phyloP scores from a whole-genome alignment of 2,329 filamentous ascomycete species.

The Aspergillus sp. region DNA sequence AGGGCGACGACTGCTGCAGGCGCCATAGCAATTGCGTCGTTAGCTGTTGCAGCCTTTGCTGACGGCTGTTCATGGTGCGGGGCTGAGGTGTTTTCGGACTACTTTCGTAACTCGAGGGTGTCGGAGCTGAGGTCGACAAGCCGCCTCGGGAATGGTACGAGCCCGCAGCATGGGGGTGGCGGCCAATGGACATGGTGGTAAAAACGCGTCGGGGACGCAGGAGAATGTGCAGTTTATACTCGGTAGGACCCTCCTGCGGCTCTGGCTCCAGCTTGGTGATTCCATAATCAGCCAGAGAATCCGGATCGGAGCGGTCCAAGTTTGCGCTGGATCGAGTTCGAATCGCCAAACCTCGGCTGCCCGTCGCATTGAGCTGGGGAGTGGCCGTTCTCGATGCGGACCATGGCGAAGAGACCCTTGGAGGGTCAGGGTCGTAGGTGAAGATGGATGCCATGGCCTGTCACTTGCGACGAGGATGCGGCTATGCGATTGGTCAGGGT shows the following conservation, averaged over 20 bases:
- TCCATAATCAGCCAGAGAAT: constrained; percentile 46
- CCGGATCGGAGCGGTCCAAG: constrained; percentile 29
- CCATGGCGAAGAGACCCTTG: constrained; percentile 87
- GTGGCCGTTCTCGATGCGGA: constrained; percentile 46
- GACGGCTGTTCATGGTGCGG: constrained; percentile 59
- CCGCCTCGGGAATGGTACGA: constrained; percentile 39
- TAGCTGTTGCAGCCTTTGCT: constrained; percentile 77
- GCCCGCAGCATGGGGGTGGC: constrained; percentile 42
- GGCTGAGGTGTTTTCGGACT: constrained; percentile 29
- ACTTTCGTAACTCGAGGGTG: constrained; percentile 22
- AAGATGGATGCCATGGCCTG: constrained; percentile 80
- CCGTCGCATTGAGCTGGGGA: constrained; percentile 23
- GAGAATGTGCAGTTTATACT: constrained; percentile 91
- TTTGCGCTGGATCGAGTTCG: constrained; percentile 27
- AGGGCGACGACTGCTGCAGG: constrained; percentile 85
- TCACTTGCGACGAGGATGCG: not conserved
- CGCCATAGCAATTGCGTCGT: constrained; percentile 95
- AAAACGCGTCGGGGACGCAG: constrained; percentile 69
- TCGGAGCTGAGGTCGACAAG: constrained; percentile 12
- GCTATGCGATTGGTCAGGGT: too few relatives aligned
- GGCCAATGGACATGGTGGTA: constrained; percentile 58
- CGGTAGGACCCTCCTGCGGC: constrained; percentile 85
- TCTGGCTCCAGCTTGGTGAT: constrained; percentile 76
- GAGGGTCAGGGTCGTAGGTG: constrained; percentile 82
- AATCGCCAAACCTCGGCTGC: constrained; percentile 14